Evolutionary conservation across 1,139 yeast species (phyloP), one percentile per base, ranked within the genome.

Genomic region (Kodamaea sp.): DNA sequence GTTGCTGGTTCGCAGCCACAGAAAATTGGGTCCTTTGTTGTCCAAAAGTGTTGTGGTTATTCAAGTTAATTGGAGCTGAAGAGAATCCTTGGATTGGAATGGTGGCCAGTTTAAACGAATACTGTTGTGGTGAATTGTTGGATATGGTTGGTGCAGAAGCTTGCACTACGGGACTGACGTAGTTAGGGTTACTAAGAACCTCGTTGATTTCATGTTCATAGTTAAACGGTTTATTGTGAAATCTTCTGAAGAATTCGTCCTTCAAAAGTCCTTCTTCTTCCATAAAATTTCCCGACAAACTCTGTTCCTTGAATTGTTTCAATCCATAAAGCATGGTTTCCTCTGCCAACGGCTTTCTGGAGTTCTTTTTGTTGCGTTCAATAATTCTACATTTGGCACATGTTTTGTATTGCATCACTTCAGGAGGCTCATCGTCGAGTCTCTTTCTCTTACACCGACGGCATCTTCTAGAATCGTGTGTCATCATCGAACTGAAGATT

Each of bases 391-490:
- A 76, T 43, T 76, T 74, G 52, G 78, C 78, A 58, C 82, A 76
- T 2, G 82, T 76, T 46, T 75, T 75, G 53, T 74, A 76, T 47
- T 74, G 79, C 45, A 73, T 62, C 28, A 76, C 80, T 43, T 75
- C 80, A 1, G 76, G 72, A n/a, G 78, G 78, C 53, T 76, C 82
- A 42, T 75, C 78, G 38, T 71, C 76, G 47, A 74, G 67, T 61
- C 82, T 67, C 67, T 72, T 71, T 41, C 80, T 59, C 49, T 76
- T 76, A 59, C 82, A 76, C 47, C 82, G 73, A 55, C 82, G 79
- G 49, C 82, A 76, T 49, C 74, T 58, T 59, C 73, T 66, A 24
- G 45, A 47, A 32, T 53, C 57, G 31, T 32, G 37, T 26, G 39
- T 42, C 41, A 39, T 39, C 28, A 26, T 26, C 18, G 21, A 18